Evolutionary conservation across 768 basidiomycete species (phyloP), one percentile per base, ranked within the genome.

Genomic region (Boletus vinaceobasis): DNA sequence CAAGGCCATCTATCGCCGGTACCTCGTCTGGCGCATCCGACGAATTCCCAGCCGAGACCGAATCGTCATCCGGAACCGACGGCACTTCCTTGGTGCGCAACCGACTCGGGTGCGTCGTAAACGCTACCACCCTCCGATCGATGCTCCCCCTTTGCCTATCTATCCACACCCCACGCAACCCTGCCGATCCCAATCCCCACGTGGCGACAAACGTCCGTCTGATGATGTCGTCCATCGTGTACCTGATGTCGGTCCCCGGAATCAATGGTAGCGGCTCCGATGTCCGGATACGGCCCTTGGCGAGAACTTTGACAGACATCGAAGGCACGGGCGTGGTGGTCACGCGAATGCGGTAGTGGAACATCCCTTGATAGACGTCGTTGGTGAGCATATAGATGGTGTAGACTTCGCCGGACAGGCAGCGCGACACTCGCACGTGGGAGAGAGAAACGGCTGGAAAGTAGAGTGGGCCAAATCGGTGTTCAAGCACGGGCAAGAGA

Each of bases 341-440:
- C 11, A 79, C 48, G 8, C 65, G 59, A n/a, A 82, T 71, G 26
- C 64, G 47, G 53, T 72, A 85, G 50, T 77, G 76, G 57, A 79
- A 82, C 29, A 85, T 73, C 2, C 84, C 83, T 62, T 76, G 77
- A 26, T 72, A 60, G 44, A 72, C 54, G 49, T 76, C 74, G 50
- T 69, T 72, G 29, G 69, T 75, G 45, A 85, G 73, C 57, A 82
- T 64, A n/a, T 65, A 72, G 33, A 81, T 37, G 11, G 57, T 58
- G n/a, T 56, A 60, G 17, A 74, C 68, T 11, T 75, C 69, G 37
- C 78, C 77, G 38, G 75, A 76, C 4, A 70, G 48, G 21, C 53
- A 32, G 27, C 53, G 40, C n/a, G 51, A 59, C 53, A 60, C 15
- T 72, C 46, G 68, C 1, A 81, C 77, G 29, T 78, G 68, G 4